Base-by-base conservation (phyloP, 208 protist species). In the Crithidia mellificae region DNA sequence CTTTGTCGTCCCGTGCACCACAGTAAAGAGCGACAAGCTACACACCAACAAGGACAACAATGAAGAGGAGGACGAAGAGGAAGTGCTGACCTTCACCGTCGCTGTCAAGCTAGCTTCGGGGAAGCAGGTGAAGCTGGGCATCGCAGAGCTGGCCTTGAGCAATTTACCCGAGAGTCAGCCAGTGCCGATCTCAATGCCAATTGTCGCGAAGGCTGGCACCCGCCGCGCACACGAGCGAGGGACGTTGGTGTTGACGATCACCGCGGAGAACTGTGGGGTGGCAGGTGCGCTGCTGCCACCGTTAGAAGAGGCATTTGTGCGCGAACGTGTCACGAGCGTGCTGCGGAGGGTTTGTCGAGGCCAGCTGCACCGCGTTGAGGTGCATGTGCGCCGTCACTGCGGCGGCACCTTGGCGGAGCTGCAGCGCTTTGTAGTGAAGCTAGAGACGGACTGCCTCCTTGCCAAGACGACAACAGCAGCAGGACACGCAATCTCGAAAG, bases 141-240 rank as follows among this genome's bases (percentile, higher is more conserved):
- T 73, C 22, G 65, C 67, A 11, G n/a, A 70, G 11, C 30, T 89
- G 0, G 70, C 74, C 14, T 17, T 83, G 19, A 58, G 59, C 24
- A 62, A 79, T 55, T 43, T 77, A 25, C 65, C 22, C 14, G 29
- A 39, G 6, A 62, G 55, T 3, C 20, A 41, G 12, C 30, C 39
- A 1, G 36, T 27, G 12, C 63, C 51, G 14, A 49, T 78, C 0
- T 59, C 59, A 20, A 56, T 83, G 17, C 53, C 72, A 9, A 55
- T 89, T 12, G 68, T 89, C 27, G 43, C 68, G 15, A 78, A 81
- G 30, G 44, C 67, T 43, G 83, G 80, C 15, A 85, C 52, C 11
- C 52, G 19, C 14, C 55, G 62, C 14, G 79, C 83, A 14, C 57
- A 57, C 2, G 79, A 82, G 34, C 71, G 80, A 11, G 74, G 83